Conservation (phyloP, 495 filamentous ascomycete species). For the Cairneyella variabilis region DNA sequence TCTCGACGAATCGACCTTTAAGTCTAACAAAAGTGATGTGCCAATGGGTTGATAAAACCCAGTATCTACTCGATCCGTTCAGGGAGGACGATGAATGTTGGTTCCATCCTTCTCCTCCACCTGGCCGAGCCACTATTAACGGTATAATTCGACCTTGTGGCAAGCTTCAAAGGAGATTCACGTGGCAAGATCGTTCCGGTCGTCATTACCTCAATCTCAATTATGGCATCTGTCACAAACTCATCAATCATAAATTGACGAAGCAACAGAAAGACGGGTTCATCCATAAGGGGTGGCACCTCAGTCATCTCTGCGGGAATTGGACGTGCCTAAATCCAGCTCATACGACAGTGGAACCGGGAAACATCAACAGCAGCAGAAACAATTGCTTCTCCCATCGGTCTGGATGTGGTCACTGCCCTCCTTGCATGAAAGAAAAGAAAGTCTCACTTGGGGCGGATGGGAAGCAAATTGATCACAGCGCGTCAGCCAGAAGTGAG, state of each 20-base stretch:
- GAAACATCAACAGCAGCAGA: slow-evolving; percentile 24
- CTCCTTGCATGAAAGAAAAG: slow-evolving; percentile 29
- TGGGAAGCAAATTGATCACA: slow-evolving; percentile 16
- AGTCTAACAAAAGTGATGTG: slow-evolving; percentile 8
- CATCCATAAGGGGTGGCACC: slow-evolving; percentile 30
- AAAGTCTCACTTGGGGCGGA: slow-evolving; percentile 16
- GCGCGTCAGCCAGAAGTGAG: background rate
- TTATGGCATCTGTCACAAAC: slow-evolving; percentile 23
- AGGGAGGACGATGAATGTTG: slow-evolving; percentile 12
- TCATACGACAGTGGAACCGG: slow-evolving; percentile 30
- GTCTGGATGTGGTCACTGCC: slow-evolving; percentile 25
- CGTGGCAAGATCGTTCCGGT: slow-evolving; percentile 4
- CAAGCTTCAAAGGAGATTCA: slow-evolving; percentile 11
- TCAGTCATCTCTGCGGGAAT: slow-evolving; percentile 36
- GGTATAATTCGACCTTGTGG: slow-evolving; percentile 13
- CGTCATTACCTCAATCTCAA: slow-evolving; percentile 17
- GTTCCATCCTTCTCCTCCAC: slow-evolving; percentile 22
- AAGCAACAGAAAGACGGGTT: slow-evolving; percentile 30
- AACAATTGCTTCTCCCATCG: slow-evolving; percentile 29
- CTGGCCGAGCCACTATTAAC: background rate
- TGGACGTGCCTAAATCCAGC: slow-evolving; percentile 34
- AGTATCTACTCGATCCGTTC: slow-evolving; percentile 10
- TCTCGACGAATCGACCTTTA: background rate
- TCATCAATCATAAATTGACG: slow-evolving; percentile 23
- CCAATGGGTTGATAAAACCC: slow-evolving; percentile 7